Percentiles rank a stretch among this genome's conserved stretches.
Evolutionary conservation across 176 grass and related monocot genomes (phyloP).

Genomic region (Triticum turgidum): DNA sequence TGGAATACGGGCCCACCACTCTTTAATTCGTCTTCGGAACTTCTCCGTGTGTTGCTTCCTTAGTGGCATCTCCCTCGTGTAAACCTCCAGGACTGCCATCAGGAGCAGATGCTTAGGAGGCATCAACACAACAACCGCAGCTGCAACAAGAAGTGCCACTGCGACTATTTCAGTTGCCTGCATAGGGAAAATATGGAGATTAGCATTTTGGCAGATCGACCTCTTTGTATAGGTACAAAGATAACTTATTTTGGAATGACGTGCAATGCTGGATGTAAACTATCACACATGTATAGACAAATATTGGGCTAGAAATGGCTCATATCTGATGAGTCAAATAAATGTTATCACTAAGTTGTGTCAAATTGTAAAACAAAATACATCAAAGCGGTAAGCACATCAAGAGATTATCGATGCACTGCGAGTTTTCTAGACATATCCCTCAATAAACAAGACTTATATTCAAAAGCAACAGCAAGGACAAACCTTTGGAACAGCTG

Average conservation of each 20-base stretch:
- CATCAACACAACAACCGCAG: constrained; percentile 46
- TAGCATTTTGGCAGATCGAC: constrained; percentile 22
- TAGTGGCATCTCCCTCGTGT: constrained; percentile 85
- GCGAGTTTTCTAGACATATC: background rate
- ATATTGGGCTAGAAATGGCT: background rate
- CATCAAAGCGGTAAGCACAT: background rate
- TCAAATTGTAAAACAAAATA: constrained; percentile 28
- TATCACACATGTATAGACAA: background rate
- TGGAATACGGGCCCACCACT: constrained; percentile 91
- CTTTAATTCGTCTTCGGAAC: constrained; percentile 55
- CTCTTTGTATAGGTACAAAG: background rate
- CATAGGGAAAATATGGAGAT: constrained; percentile 9
- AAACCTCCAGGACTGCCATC: constrained; percentile 51
- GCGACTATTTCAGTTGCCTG: constrained; percentile 62
- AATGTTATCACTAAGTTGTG: background rate
- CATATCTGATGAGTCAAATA: background rate
- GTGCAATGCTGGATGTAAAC: background rate
- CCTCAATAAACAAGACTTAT: background rate
- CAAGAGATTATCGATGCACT: background rate
- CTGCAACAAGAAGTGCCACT: constrained; percentile 37
- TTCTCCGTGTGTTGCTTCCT: constrained; percentile 66
- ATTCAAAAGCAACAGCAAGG: constrained; percentile 1
- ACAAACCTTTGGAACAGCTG: constrained; percentile 68
- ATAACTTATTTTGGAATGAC: background rate
- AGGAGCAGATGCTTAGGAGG: constrained; percentile 54